Conservation (phyloP, 1,139 yeast species). For the Diutina catenulata region DNA sequence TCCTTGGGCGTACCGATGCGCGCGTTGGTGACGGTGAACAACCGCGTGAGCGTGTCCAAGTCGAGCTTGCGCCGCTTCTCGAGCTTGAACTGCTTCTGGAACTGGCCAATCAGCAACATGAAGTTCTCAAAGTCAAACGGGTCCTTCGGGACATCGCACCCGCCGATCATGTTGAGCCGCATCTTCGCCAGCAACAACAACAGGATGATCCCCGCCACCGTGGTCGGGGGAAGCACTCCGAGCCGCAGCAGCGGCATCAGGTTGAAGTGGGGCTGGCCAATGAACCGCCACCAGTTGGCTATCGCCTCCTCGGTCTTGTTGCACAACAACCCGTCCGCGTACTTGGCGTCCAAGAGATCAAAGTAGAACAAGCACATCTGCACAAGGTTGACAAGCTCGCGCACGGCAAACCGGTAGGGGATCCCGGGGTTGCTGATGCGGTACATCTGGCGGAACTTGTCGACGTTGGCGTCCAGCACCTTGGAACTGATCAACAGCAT, state of each 20-base stretch:
- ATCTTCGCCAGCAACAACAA: constrained; percentile 55
- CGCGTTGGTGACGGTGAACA: constrained; percentile 49
- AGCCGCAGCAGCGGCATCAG: constrained; percentile 32
- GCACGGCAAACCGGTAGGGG: constrained; percentile 56
- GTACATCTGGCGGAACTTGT: constrained; percentile 72
- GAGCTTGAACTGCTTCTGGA: constrained; percentile 58
- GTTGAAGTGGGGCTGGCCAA: constrained; percentile 54
- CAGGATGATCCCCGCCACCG: constrained; percentile 38
- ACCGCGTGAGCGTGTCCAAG: constrained; percentile 45
- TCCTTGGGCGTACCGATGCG: constrained; percentile 16
- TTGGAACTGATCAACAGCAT: constrained; percentile 48
- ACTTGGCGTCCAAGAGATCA: constrained; percentile 53
- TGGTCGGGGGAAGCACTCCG: constrained; percentile 50
- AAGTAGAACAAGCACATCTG: constrained; percentile 75
- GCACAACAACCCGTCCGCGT: constrained; percentile 79
- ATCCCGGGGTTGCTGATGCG: constrained; percentile 34
- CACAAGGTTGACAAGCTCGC: constrained; percentile 60
- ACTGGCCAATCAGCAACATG: constrained; percentile 49
- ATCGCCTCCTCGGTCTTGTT: constrained; percentile 65
- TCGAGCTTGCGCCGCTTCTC: constrained; percentile 51
- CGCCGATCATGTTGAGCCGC: constrained; percentile 54
- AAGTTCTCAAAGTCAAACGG: constrained; percentile 68
- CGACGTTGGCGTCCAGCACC: constrained; percentile 70
- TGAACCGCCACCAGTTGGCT: constrained; percentile 68
- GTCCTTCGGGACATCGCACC: constrained; percentile 76